phyloP scores from a whole-genome alignment of 2,329 filamentous ascomycete genomes.

The Escovopsis sp. region DNA sequence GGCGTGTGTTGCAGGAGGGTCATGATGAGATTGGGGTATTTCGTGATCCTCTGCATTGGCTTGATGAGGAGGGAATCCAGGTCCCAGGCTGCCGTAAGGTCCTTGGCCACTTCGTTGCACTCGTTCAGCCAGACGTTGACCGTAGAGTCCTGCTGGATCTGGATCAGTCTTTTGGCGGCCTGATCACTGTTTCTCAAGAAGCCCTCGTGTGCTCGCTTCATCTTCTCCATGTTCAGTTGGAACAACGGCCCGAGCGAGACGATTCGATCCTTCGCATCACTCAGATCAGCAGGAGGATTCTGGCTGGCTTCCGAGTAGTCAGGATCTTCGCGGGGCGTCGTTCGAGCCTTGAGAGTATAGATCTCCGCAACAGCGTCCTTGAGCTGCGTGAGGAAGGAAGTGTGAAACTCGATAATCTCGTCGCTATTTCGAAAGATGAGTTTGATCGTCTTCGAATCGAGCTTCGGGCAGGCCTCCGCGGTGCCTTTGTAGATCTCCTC shows the following conservation, averaged over 20 bases:
- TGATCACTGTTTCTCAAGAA: conserved; percentile 49
- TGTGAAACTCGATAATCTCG: conserved; percentile 78
- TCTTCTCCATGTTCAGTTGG: conserved; percentile 39
- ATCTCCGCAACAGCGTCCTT: conserved; percentile 68
- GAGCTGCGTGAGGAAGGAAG: conserved; percentile 60
- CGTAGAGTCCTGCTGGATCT: conserved; percentile 46
- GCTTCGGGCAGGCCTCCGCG: conserved; percentile 61
- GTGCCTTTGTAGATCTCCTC: conserved; percentile 97
- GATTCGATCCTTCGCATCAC: conserved; percentile 36
- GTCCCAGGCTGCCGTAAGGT: conserved; percentile 88
- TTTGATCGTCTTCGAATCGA: conserved; percentile 73
- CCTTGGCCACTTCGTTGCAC: conserved; percentile 81
- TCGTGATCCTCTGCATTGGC: conserved; percentile 84
- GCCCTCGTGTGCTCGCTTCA: conserved; percentile 45
- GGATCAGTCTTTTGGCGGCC: conserved; percentile 43
- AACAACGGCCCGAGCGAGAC: conserved; percentile 40
- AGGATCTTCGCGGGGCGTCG: conserved; percentile 26
- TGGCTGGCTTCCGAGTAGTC: conserved; percentile 25
- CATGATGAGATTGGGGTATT: conserved; percentile 77
- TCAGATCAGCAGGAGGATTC: conserved; percentile 25
- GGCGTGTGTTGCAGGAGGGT: conserved; percentile 69
- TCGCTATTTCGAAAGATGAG: conserved; percentile 86
- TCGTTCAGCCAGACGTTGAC: conserved; percentile 80
- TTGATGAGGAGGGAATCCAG: conserved; percentile 94
- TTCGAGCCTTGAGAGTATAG: conserved; percentile 48